Base-by-base conservation (phyloP, 306 rosid species). In the Castanospermum australe region DNA sequence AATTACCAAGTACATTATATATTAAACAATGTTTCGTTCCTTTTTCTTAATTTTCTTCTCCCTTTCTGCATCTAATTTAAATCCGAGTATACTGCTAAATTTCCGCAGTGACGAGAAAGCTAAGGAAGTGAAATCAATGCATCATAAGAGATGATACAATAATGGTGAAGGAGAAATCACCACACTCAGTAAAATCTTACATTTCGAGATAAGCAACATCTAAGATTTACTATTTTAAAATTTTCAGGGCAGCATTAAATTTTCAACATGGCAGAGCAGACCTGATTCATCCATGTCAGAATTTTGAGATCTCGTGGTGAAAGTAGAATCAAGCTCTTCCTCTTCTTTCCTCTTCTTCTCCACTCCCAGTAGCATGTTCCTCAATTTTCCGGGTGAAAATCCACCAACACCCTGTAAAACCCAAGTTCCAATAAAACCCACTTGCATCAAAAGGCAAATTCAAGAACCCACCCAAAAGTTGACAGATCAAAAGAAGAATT, bases 311-410 rank as follows among this genome's bases (percentile, higher is more conserved):
- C 93, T 89, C 60, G 81, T 66, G 39, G 89, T 76, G 83, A 86
- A 88, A 63, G 86, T 80, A 80, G 97, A 88, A 71, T 80, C 91
- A 68, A 83, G 78, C n/a, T 82, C 92, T 36, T 91, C 89, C 60
- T 83, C 90, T 73, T 89, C 89, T 84, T 89, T 92, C 85, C 92
- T 91, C 84, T 86, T 89, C 90, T 88, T 91, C 89, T 92, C 97
- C 71, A 92, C 89, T 64, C 99, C 99, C 47, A 95, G 67, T 3
- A 95, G 85, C 90, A 95, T 91, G 39, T 59, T 87, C 87, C 98
- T 91, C 86, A 92, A 82, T 82, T 92, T 95, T 28, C 95, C 97
- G 0, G 99, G 99, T 4, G 99, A 95, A 71, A 92, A 91, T 63
- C 98, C 98, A n/a, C 97, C 98, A 52, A 80, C 87, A 71, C 89